Percentiles rank a stretch among this genome's conserved stretches.
These are phyloP conservation scores for Isoetes taiwanensis DNA, from an alignment of 75 land plant species.

Conservation along the genomic window DNA sequence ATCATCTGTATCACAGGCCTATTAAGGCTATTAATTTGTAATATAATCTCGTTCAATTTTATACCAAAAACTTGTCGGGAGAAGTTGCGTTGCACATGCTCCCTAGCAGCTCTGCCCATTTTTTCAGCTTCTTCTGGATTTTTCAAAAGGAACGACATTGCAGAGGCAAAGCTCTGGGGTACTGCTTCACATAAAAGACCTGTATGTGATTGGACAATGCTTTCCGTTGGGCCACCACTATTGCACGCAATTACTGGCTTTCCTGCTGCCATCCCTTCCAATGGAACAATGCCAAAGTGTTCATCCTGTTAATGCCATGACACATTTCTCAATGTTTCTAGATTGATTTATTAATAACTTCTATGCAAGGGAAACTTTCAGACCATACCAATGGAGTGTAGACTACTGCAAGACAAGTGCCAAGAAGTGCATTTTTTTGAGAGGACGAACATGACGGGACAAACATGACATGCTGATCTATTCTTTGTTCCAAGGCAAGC, in stretches of 20 bases:
- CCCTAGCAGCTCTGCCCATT: constrained; percentile 63
- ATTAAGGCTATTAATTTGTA: too few relatives aligned
- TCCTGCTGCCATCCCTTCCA: constrained; percentile 95
- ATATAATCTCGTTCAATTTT: constrained; percentile 35
- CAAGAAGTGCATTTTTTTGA: constrained; percentile 56
- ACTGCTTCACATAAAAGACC: constrained; percentile 87
- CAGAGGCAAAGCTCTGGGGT: constrained; percentile 47
- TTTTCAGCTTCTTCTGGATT: constrained; percentile 40
- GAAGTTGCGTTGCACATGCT: constrained; percentile 52
- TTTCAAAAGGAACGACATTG: constrained; percentile 54
- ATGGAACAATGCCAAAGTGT: constrained; percentile 95
- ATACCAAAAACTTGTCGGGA: constrained; percentile 75
- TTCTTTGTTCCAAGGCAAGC: constrained; percentile 45
- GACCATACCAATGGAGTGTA: constrained; percentile 74
- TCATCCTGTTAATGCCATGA: constrained; percentile 56
- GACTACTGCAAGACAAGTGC: constrained; percentile 70
- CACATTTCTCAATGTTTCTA: background rate
- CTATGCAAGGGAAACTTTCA: background rate
- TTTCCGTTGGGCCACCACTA: constrained; percentile 93
- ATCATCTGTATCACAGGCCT: too few relatives aligned
- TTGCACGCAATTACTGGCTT: constrained; percentile 98
- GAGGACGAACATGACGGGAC: constrained; percentile 82
- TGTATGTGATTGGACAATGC: constrained; percentile 49
- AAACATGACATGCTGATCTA: constrained; percentile 46
- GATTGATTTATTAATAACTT: background rate